These are phyloP conservation scores for Aspergillus glaucus DNA, from an alignment of 2,329 filamentous ascomycete species.

Conservation along the genomic window DNA sequence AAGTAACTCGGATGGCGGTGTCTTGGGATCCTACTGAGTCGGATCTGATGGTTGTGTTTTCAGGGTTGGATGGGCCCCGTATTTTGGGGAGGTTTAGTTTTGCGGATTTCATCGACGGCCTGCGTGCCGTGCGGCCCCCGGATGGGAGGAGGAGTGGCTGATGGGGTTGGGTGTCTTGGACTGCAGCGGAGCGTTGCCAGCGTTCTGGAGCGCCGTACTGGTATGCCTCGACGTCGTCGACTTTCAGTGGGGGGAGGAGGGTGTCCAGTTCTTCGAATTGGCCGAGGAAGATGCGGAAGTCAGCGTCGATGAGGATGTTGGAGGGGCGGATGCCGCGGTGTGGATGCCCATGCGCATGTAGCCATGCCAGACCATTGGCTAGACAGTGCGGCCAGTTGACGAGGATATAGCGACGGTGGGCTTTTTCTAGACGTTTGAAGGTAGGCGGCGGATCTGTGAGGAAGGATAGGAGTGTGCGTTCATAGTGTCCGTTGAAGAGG, in stretches of 20 bases:
- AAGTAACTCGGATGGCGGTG: constrained; percentile 29
- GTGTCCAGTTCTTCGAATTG: constrained; percentile 52
- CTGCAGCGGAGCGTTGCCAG: constrained; percentile 35
- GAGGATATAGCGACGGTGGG: constrained; percentile 35
- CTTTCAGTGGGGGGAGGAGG: constrained; percentile 48
- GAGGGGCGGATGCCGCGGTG: constrained; percentile 55
- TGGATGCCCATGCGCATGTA: constrained; percentile 50
- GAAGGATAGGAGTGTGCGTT: constrained; percentile 38
- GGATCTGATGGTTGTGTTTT: constrained; percentile 15
- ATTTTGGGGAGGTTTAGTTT: constrained; percentile 17
- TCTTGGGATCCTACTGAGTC: constrained; percentile 29
- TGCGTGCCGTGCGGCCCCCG: constrained; percentile 36
- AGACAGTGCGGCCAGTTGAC: constrained; percentile 47
- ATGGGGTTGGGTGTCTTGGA: constrained; percentile 28
- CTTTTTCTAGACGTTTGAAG: constrained; percentile 39
- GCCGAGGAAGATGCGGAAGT: constrained; percentile 52
- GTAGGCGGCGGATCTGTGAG: constrained; percentile 35
- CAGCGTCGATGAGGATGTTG: constrained; percentile 53
- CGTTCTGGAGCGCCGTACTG: constrained; percentile 55
- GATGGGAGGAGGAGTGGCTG: constrained; percentile 33
- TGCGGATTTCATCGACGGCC: constrained; percentile 14
- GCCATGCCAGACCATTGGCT: constrained; percentile 49
- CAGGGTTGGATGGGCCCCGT: constrained; percentile 16
- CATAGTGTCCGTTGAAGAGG: constrained; percentile 37
- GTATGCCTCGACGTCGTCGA: constrained; percentile 51